Evolutionary conservation across 139 green algal species (phyloP).

Genomic region (Desmodesmus armatus): DNA sequence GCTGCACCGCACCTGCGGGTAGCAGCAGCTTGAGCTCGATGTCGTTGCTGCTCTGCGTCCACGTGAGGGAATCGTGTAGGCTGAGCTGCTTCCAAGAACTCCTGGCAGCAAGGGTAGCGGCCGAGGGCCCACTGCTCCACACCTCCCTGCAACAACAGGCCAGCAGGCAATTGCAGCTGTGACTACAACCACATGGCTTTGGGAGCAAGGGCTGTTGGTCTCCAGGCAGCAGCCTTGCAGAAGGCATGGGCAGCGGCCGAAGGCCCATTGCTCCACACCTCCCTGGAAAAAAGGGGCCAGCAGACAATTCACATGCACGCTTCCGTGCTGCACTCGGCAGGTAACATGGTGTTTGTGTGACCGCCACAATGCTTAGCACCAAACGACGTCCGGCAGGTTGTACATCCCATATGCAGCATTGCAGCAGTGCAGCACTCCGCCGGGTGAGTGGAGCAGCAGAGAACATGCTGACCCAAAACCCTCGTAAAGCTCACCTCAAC

Average conservation of each 20-base stretch:
- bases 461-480: neutral
- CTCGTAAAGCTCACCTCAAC: neutral
- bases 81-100: slow-evolving; percentile 32
- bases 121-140: slow-evolving; percentile 36
- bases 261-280: neutral
- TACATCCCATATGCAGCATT: neutral
- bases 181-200: neutral
- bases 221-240: neutral
- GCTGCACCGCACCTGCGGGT: slow-evolving; percentile 35
- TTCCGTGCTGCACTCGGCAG: neutral
- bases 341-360: slow-evolving; percentile 9
- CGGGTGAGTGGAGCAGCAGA: no score
- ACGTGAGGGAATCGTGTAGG: slow-evolving; percentile 36
- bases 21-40: slow-evolving; percentile 43
- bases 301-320: neutral
- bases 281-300: neutral
- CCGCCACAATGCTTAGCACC: neutral
- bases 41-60: slow-evolving; percentile 50
- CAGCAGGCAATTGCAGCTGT: neutral
- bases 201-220: neutral
- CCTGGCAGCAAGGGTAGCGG: neutral
- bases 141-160: slow-evolving; percentile 6
- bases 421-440: neutral
- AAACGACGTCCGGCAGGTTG: neutral
- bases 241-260: neutral